Conservation (phyloP, 2,329 filamentous ascomycete species). For the Aspergillus sp. region DNA sequence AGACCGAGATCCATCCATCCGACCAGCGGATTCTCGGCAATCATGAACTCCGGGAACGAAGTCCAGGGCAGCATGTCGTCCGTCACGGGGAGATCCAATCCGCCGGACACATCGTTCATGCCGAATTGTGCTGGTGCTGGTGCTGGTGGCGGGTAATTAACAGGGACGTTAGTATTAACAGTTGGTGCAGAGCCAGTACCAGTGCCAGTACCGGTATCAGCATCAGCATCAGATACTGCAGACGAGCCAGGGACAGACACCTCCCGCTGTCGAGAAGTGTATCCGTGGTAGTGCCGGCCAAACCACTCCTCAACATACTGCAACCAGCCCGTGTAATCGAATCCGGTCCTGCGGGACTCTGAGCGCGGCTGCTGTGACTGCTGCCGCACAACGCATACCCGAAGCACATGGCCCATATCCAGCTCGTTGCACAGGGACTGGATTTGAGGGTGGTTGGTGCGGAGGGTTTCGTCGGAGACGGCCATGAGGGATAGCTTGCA, state of each 20-base stretch:
- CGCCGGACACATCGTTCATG: not conserved
- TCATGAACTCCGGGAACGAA: not conserved
- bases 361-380: not conserved
- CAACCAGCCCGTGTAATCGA: constrained; percentile 1
- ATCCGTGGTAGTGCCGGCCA: not conserved
- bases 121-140: not conserved
- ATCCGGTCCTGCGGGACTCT: not conserved
- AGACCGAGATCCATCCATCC: constrained; percentile 1
- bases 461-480: not conserved
- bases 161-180: not conserved
- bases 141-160: not conserved
- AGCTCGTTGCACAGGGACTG: not conserved
- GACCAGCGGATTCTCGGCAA: not conserved
- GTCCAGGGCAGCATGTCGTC: not conserved
- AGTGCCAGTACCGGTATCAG: not conserved
- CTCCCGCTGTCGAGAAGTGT: not conserved
- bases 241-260: too few relatives aligned
- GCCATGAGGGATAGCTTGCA: constrained; percentile 12
- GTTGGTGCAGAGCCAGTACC: not conserved
- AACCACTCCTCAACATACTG: not conserved
- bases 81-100: not conserved
- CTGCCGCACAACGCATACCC: not conserved
- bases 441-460: not conserved
- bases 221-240: not conserved
- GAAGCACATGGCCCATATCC: not conserved